phyloP scores from a whole-genome alignment of 306 rosid genomes.

The Astragalus glycyphyllos region DNA sequence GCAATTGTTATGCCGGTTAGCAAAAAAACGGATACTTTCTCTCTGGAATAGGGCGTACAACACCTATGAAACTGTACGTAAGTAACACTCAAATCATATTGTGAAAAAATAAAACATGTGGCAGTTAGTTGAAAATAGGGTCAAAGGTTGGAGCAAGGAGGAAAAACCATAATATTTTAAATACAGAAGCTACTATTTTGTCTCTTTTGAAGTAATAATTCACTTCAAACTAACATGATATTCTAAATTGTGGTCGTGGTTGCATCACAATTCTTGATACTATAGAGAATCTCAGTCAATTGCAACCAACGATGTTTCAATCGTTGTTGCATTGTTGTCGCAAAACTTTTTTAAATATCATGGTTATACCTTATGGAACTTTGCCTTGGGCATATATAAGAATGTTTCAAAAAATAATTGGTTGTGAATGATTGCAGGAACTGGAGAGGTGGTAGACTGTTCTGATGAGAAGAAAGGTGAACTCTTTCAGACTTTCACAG shows the following conservation, averaged over 20 bases:
- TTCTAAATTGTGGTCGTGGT: not conserved
- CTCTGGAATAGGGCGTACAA: no score
- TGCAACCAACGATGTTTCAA: not conserved
- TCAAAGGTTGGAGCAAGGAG: conserved; percentile 7
- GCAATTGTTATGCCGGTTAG: no score
- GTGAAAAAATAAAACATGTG: not conserved
- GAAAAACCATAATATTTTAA: not conserved
- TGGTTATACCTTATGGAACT: not conserved
- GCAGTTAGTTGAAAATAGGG: conserved; percentile 16
- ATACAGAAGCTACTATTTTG: conserved; percentile 28
- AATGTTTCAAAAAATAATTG: not conserved
- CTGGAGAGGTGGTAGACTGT: conserved; percentile 82
- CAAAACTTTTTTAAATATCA: not conserved
- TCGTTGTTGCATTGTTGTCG: not conserved
- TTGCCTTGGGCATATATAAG: no score
- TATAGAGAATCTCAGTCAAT: not conserved
- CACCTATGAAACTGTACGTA: no score
- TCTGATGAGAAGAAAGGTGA: conserved; percentile 73
- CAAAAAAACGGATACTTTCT: no score
- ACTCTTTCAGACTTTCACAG: conserved; percentile 87
- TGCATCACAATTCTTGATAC: not conserved
- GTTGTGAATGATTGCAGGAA: conserved; percentile 64
- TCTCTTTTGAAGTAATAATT: conserved; percentile 38
- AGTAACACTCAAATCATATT: no score
- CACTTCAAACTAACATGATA: conserved; percentile 11